Evolutionary conservation across 2,329 filamentous ascomycete species (phyloP), one percentile per base, ranked within the genome.

Genomic region (Nemania sp.): DNA sequence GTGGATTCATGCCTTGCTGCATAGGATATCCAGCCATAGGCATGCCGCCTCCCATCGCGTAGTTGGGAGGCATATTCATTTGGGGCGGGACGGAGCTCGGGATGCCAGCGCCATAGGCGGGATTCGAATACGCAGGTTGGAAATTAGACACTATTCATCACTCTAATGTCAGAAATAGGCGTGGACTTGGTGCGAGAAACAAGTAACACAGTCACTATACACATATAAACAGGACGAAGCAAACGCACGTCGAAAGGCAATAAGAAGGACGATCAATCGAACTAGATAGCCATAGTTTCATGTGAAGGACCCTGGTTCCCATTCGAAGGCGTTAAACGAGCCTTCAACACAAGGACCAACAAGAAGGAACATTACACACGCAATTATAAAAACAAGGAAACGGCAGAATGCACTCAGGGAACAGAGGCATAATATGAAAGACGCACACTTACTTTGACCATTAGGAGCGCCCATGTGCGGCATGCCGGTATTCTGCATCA

Each of bases 401-500:
- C 43, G 60, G 72, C 62, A 58, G 59, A 62, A 68, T 62, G 66
- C 62, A 64, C 53, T 68, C 59, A 69, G 63, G 26, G 26, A 55
- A 67, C 59, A 66, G 72, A 76, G 70, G 75, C 70, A 72, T 74
- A 71, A 69, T 70, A 73, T 72, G 68, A 52, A 53, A 29, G 54
- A 54, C 69, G 49, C 61, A 67, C 70, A 83, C 87, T 84, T 81
- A 89, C 87, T 88, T 77, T 88, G 87, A 61, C 87, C 86, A 82
- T 88, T 89, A 71, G 84, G 79, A 57, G 71, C 74, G 72, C 82
- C 81, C 85, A 89, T 88, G 77, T 86, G 86, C 71, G 83, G 84
- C 86, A 89, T 87, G 76, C 80, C 84, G 73, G 86, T 79, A 77
- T 85, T 88, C 80, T 87, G 88, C 88, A 90, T 89, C 87, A 90